Evolutionary conservation across 495 filamentous ascomycete genomes (phyloP), one percentile per base, ranked within the genome.

Genomic region (Paragyromitra xinjiangensis): DNA sequence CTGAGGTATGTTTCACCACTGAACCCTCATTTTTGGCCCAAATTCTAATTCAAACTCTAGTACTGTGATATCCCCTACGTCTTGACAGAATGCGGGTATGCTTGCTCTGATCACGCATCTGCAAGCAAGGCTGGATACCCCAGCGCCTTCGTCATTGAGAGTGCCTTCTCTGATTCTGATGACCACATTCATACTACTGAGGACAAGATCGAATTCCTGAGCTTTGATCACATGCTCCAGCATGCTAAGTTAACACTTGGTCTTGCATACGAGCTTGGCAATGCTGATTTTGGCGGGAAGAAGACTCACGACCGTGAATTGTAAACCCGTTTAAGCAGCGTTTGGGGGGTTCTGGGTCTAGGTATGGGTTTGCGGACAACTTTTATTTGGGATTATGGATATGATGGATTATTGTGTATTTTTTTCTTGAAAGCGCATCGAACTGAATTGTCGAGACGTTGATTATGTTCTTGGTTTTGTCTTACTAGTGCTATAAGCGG

Each of bases 201-300:
- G 63, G 95, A 99, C 83, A 87, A 88, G 83, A 92, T 98, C 79
- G 89, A 95, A 82, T 93, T 92, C 77, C 86, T 99, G 70, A 94
- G 90, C 82, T 98, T 98, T 82, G 92, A 96, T 82, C 95, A 99
- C 83, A 99, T 99, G 95, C 87, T 97, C 67, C 92, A 99, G 85
- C 95, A 99, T 83, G 95, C 94, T 0, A 92, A 91, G 84, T 87
- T 99, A 88, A 97, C 93, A 29, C 85, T 98, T 64, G 93, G 91
- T 1, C 89, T 98, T 80, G 94, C 90, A 14, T 97, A 96, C 81
- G 95, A 99, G 87, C 71, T 82, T 6, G 79, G 80, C 61, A 75
- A 50, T 48, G 65, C 78, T 11, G 50, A 80, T 29, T 80, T 80
- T 37, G 24, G 69, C 12, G 70, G 66, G 34, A 78, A 70, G 48